Conservation (phyloP, 352 stramenopile genomes). For the Phytophthora fragariaefolia region DNA sequence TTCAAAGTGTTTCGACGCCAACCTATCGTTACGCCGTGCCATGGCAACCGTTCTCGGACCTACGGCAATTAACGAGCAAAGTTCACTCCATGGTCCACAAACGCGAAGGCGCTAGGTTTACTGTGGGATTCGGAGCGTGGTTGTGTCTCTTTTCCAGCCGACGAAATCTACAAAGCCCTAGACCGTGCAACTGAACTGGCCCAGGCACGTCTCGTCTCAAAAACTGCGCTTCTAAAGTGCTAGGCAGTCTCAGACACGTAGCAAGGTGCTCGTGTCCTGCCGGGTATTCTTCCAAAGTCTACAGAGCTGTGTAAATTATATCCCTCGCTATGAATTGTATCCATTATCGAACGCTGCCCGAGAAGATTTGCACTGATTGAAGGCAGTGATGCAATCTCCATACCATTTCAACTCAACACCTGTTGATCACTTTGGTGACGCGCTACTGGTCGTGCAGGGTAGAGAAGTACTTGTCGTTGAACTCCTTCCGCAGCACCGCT, state of each 20-base stretch:
- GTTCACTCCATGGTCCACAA: background rate
- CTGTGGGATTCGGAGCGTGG: background rate
- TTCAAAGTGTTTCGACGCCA: background rate
- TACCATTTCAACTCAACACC: background rate
- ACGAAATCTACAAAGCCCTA: background rate
- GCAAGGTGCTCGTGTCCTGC: background rate
- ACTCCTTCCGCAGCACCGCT: no score
- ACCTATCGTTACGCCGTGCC: background rate
- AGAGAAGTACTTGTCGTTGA: no score
- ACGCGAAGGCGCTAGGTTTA: background rate
- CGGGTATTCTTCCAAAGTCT: background rate
- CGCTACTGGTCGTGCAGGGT: no score
- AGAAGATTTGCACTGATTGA: background rate
- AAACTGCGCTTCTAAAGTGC: background rate
- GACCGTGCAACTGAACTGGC: background rate
- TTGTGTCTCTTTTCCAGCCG: background rate
- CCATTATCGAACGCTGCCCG: background rate
- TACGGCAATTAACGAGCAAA: background rate
- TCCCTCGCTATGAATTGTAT: background rate
- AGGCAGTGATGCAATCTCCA: background rate
- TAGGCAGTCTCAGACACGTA: background rate
- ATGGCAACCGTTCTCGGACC: background rate
- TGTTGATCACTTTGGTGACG: no score
- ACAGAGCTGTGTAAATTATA: background rate
- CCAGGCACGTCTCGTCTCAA: background rate